phyloP scores from a whole-genome alignment of 1,139 yeast genomes.

The Ogataea hybrid region DNA sequence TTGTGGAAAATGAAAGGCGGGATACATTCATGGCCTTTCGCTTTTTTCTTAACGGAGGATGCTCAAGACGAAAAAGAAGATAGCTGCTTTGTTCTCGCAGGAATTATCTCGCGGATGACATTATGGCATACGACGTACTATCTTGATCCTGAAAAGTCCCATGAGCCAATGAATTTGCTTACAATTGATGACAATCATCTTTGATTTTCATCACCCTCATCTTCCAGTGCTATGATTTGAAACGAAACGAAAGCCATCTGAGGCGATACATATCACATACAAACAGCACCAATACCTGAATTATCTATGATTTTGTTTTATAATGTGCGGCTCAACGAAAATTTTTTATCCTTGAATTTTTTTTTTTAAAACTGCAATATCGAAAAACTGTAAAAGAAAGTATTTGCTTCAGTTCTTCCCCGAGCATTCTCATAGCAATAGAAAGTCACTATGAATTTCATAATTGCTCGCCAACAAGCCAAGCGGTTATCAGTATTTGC shows the following conservation, averaged over 20 bases:
- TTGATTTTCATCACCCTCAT: not conserved
- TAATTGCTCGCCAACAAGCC: conserved; percentile 1
- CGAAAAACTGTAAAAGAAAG: not conserved
- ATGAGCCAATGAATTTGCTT: conserved; percentile 33
- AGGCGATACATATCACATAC: too few relatives aligned
- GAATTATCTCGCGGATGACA: conserved; percentile 33
- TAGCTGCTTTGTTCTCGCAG: conserved; percentile 33
- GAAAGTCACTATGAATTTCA: not conserved
- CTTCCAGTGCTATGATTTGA: too few relatives aligned
- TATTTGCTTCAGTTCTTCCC: not conserved
- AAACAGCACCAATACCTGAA: too few relatives aligned
- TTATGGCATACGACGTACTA: conserved; percentile 30
- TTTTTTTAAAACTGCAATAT: not conserved
- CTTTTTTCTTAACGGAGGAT: conserved; percentile 35
- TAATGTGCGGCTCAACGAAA: conserved; percentile 8
- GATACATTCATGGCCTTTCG: conserved; percentile 37
- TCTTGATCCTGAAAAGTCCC: conserved; percentile 23
- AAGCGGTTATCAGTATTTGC: not conserved
- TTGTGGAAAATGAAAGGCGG: conserved; percentile 28
- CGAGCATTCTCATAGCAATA: not conserved
- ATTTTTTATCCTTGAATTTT: not conserved
- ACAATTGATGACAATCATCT: conserved; percentile 33
- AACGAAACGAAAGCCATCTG: too few relatives aligned
- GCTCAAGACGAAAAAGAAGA: conserved; percentile 37
- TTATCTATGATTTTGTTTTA: not conserved